phyloP scores from a whole-genome alignment of 78 protist genomes.

The Dictyostelium intermedium region DNA sequence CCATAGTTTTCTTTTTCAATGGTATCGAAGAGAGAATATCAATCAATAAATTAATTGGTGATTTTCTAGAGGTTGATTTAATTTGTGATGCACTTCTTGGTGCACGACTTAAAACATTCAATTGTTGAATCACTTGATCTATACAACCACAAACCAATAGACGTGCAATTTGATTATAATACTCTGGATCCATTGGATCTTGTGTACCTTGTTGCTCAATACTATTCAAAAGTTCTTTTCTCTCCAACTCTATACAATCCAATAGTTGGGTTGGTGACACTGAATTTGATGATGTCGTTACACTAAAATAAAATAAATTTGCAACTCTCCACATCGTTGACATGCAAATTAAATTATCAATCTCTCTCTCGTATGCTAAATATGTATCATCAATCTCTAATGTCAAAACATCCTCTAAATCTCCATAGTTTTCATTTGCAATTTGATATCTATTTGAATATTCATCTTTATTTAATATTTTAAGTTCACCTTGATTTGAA shows the following conservation, averaged over 20 bases:
- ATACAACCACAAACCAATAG: slow-evolving; percentile 50
- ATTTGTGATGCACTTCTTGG: slow-evolving; percentile 16
- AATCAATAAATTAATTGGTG: slow-evolving; percentile 47
- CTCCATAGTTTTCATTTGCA: background rate
- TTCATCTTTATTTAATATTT: background rate
- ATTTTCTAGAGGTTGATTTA: background rate
- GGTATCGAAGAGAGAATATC: slow-evolving; percentile 41
- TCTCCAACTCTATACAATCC: slow-evolving; percentile 25
- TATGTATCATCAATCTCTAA: background rate
- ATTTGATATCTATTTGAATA: background rate
- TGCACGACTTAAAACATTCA: background rate
- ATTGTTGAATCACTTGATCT: slow-evolving; percentile 17
- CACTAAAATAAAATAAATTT: slow-evolving; percentile 50
- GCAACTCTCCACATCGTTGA: slow-evolving; percentile 45
- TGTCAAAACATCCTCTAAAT: background rate
- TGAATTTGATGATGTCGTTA: background rate
- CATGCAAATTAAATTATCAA: background rate
- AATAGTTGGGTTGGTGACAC: slow-evolving; percentile 52
- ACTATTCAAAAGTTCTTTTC: background rate
- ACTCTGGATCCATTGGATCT: background rate
- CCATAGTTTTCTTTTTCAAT: background rate
- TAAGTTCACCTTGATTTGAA: background rate
- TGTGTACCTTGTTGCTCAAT: background rate
- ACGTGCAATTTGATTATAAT: background rate
- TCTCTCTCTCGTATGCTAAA: background rate